Evolutionary conservation across 2,329 filamentous ascomycete genomes (phyloP).

Genomic region (Fusarium brachygibbosum): DNA sequence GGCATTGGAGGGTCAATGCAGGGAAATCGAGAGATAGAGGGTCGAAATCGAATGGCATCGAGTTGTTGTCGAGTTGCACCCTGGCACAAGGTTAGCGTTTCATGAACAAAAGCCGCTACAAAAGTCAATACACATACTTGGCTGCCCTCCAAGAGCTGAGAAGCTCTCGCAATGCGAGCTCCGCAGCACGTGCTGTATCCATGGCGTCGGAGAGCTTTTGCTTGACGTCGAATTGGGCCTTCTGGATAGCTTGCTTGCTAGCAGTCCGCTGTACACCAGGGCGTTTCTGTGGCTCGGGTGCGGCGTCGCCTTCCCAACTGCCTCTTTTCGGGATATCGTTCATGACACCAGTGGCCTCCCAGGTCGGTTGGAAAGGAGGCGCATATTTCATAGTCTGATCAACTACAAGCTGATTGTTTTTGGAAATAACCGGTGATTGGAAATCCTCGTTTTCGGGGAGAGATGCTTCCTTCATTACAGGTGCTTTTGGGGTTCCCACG

Average conservation of each 20-base stretch:
- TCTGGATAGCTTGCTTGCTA: conserved; percentile 68
- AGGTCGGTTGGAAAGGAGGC: conserved; percentile 70
- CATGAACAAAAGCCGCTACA: neutral
- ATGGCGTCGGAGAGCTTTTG: conserved; percentile 75
- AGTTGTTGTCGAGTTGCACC: conserved; percentile 67
- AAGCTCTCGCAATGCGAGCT: conserved; percentile 86
- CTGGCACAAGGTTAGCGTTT: conserved; percentile 53
- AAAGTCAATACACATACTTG: conserved; percentile 69
- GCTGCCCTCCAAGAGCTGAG: conserved; percentile 85
- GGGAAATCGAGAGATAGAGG: conserved; percentile 89
- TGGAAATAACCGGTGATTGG: conserved; percentile 57
- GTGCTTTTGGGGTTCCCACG: conserved; percentile 62
- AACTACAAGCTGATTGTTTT: conserved; percentile 59
- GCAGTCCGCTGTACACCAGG: conserved; percentile 58
- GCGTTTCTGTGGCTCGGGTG: conserved; percentile 55
- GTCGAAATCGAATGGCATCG: conserved; percentile 81
- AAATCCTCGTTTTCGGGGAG: conserved; percentile 57
- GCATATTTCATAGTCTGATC: conserved; percentile 66
- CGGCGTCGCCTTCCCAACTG: conserved; percentile 52
- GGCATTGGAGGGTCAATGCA: conserved; percentile 82
- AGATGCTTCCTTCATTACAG: conserved; percentile 56
- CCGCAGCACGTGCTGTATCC: conserved; percentile 85
- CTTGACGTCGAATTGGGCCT: conserved; percentile 73
- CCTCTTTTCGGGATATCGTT: conserved; percentile 73
- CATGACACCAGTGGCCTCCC: conserved; percentile 83